Evolutionary conservation across 1,139 yeast genomes (phyloP).

Genomic region (Geotrichum siamense): DNA sequence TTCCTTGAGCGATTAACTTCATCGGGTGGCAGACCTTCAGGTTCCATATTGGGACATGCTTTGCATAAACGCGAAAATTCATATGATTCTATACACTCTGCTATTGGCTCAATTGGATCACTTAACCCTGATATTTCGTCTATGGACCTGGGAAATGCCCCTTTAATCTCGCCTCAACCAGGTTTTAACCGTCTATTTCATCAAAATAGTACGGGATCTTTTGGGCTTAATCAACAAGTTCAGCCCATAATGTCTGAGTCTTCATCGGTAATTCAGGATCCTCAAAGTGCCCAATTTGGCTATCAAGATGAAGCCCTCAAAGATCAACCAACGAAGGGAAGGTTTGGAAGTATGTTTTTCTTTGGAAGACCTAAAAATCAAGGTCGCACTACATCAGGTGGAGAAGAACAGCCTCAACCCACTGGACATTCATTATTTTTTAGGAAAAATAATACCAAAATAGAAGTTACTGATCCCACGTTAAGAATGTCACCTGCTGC

Average conservation of each 20-base stretch:
- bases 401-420: slow-evolving; percentile 5
- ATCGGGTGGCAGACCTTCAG: slow-evolving; percentile 22
- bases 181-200: slow-evolving; percentile 13
- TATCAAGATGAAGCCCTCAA: slow-evolving; percentile 8
- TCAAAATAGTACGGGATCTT: slow-evolving; percentile 3
- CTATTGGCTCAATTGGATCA: slow-evolving; percentile 11
- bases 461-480: slow-evolving; percentile 2
- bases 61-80: slow-evolving; percentile 18
- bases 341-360: slow-evolving; percentile 18
- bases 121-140: slow-evolving; percentile 5
- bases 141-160: background rate
- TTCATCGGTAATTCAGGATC: background rate
- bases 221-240: background rate
- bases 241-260: slow-evolving; percentile 1
- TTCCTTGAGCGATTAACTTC: slow-evolving; percentile 22
- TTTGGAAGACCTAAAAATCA: slow-evolving; percentile 17
- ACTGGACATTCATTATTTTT: slow-evolving; percentile 11
- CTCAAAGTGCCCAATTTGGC: background rate
- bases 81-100: slow-evolving; percentile 15
- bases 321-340: slow-evolving; percentile 7
- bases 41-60: slow-evolving; percentile 23
- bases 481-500: slow-evolving; percentile 3
- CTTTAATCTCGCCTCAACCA: slow-evolving; percentile 9
- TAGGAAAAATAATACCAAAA: slow-evolving; percentile 1
- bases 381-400: slow-evolving; percentile 6